Evolutionary conservation across 2,329 filamentous ascomycete genomes (phyloP).

Genomic region (Colletotrichum tabaci): DNA sequence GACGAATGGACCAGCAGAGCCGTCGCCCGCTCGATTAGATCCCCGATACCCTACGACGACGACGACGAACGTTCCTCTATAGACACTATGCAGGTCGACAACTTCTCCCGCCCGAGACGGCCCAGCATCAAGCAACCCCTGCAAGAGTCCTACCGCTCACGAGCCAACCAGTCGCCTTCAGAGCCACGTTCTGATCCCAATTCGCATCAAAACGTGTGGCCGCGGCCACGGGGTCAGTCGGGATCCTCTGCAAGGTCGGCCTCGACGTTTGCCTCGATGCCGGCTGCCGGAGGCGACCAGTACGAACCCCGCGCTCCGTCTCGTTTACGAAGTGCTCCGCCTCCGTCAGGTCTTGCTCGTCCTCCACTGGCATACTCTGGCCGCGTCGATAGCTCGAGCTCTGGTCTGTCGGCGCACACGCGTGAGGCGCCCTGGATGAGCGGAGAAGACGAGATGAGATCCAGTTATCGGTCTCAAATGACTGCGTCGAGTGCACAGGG

Average conservation of each 20-base stretch:
- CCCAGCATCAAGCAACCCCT: slow-evolving; percentile 64
- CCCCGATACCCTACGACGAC: slow-evolving; percentile 45
- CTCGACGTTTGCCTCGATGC: slow-evolving; percentile 62
- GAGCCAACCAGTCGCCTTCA: slow-evolving; percentile 46
- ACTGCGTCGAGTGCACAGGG: slow-evolving; percentile 72
- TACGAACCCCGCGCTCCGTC: slow-evolving; percentile 51
- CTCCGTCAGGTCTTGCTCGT: slow-evolving; percentile 48
- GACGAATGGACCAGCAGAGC: slow-evolving; percentile 44
- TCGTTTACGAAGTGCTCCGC: slow-evolving; percentile 50
- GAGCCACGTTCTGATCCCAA: slow-evolving; percentile 46
- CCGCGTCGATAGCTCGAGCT: slow-evolving; percentile 55
- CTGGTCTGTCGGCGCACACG: slow-evolving; percentile 47
- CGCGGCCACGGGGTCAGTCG: slow-evolving; percentile 62
- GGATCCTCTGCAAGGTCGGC: slow-evolving; percentile 63
- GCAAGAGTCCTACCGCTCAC: slow-evolving; percentile 52
- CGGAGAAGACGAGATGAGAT: slow-evolving; percentile 65
- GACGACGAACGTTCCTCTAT: slow-evolving; percentile 45
- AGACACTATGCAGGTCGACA: slow-evolving; percentile 56
- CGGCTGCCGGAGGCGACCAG: slow-evolving; percentile 58
- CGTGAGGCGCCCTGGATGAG: slow-evolving; percentile 63
- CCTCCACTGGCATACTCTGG: slow-evolving; percentile 46
- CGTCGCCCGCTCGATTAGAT: slow-evolving; percentile 39
- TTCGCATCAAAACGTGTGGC: slow-evolving; percentile 52
- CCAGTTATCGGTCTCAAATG: slow-evolving; percentile 70
- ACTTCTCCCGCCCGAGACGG: slow-evolving; percentile 73